Evolutionary conservation across 768 basidiomycete genomes (phyloP), one percentile per base, ranked within the genome.

Genomic region (Austroboletus eburneus): DNA sequence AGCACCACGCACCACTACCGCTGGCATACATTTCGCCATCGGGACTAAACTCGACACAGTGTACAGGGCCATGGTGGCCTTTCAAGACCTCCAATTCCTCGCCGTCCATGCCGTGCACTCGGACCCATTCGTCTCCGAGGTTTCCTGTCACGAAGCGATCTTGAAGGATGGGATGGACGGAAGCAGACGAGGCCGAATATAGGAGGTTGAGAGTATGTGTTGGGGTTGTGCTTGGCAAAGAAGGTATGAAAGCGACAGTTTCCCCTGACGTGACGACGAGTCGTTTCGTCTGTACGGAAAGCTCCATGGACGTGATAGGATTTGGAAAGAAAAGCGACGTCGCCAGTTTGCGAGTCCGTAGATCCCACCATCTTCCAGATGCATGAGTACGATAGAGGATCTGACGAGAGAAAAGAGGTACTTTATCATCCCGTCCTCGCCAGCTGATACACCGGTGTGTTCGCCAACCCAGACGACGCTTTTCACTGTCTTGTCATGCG

Each of bases 21-120:
- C 90, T 93, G 29, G 95, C 95, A 65, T 91, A 98, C 75, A 96
- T 80, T 72, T 98, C 96, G 20, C 95, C 95, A 63, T 98, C 95
- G 1, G 95, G 95, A 61, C 87, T 91, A 67, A 85, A 95, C 58
- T 89, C 86, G 39, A 95, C 86, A 45, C 89, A 91, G 58, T 95
- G 92, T 16, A 98, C 94, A 17, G 95, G 94, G 20, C 95, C 96
- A 63, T 98, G 96, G 61, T 98, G 96, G 4, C 95, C 95, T 67
- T 96, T 95, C 48, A 93, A 76, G 24, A 96, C 79, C 47, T 97
- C 95, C 52, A 79, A 70, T 70, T 99, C 94, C 65, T 86, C 83
- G 2, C 95, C 96, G 25, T 87, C 80, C 61, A 94, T 82, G 14
- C 86, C 87, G 63, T 98, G 92, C 24, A 97, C 81, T 29, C 95